Evolutionary conservation across 352 stramenopile species (phyloP).

Genomic region (Saprolegnia parasitica): DNA sequence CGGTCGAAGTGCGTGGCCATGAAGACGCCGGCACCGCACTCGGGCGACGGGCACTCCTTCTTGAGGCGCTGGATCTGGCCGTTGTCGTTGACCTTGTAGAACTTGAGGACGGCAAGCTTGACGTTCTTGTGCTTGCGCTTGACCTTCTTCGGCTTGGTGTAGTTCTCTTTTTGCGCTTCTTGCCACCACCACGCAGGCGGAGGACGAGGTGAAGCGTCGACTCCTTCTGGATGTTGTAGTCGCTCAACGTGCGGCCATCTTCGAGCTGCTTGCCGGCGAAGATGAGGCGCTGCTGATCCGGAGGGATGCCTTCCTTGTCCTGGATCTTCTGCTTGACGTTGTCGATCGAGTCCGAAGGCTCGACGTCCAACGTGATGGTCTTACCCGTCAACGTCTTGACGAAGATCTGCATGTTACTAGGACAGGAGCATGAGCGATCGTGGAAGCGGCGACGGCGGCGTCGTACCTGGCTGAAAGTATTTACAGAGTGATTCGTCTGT

Average conservation of each 20-base stretch:
- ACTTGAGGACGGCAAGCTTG: constrained; percentile 97
- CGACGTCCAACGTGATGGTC: constrained; percentile 99
- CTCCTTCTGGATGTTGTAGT: constrained; percentile 97
- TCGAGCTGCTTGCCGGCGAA: constrained; percentile 99
- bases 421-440: neutral
- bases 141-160: constrained; percentile 99
- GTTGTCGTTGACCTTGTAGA: constrained; percentile 95
- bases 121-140: constrained; percentile 95
- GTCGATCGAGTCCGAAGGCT: constrained; percentile 99
- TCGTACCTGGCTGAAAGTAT: constrained; percentile 2
- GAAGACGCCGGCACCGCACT: constrained; percentile 97
- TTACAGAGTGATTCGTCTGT: neutral
- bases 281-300: constrained; percentile 99
- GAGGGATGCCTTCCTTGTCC: constrained; percentile 99
- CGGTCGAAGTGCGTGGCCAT: constrained; percentile 99
- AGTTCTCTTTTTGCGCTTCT: constrained; percentile 99
- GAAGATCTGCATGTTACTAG: constrained; percentile 89
- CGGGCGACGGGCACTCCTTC: constrained; percentile 94
- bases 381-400: constrained; percentile 97
- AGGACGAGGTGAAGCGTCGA: constrained; percentile 97
- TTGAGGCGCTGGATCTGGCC: constrained; percentile 96
- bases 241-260: constrained; percentile 89
- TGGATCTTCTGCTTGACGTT: constrained; percentile 99
- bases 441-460: too few species aligned
- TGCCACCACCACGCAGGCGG: constrained; percentile 92